Percentiles rank a stretch among this genome's conserved stretches.
Conservation (phyloP, 176 grass and related monocot species). For the Rhynchospora pubera region DNA sequence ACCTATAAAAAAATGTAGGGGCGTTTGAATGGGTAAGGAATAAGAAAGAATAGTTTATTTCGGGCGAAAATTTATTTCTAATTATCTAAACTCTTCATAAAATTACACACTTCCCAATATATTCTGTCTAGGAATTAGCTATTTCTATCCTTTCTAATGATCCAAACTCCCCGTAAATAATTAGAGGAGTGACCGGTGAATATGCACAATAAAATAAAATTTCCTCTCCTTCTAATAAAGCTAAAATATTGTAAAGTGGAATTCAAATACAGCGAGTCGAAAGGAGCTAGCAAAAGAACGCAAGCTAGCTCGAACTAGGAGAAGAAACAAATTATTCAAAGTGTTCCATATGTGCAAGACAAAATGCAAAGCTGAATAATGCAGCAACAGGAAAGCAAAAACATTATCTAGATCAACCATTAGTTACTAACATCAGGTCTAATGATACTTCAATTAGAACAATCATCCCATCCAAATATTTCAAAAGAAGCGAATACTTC, state of each 20-base stretch:
- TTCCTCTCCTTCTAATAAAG: too few species aligned
- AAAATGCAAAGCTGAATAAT: neutral
- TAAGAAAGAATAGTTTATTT: too few species aligned
- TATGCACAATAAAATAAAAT: too few species aligned
- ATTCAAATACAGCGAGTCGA: neutral
- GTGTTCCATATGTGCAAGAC: neutral
- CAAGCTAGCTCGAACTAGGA: neutral
- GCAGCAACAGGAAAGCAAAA: neutral
- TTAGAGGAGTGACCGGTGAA: too few species aligned
- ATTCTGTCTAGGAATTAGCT: too few species aligned
- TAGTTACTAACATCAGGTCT: neutral
- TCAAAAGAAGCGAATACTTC: neutral
- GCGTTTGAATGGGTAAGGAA: too few species aligned
- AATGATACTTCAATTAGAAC: neutral
- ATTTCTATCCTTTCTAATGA: too few species aligned
- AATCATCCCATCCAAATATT: neutral
- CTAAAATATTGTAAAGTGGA: neutral
- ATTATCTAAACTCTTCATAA: too few species aligned
- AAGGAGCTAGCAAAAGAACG: neutral
- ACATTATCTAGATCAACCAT: neutral
- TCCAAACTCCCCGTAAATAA: too few species aligned
- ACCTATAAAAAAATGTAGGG: too few species aligned
- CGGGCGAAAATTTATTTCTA: too few species aligned
- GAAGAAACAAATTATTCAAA: neutral
- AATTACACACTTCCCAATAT: too few species aligned